phyloP scores from a whole-genome alignment of 164 flowering plant genomes.

The Euptelea pleiosperma region DNA sequence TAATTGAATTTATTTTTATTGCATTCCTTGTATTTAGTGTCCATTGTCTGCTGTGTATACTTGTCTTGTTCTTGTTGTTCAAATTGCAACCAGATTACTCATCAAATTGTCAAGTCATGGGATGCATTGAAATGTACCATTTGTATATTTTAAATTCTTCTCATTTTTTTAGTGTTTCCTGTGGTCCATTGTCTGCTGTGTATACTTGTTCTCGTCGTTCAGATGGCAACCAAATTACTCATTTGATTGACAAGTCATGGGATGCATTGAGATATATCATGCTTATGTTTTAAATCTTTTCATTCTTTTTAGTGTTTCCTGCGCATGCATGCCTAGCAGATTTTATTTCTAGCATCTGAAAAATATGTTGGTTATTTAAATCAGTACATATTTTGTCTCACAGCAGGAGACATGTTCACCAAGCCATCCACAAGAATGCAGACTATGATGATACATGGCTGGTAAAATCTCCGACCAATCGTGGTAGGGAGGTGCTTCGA shows the following conservation, averaged over 20 bases:
- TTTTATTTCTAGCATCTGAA: neutral
- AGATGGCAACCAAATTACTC: no score
- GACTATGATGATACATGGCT: slow-evolving; percentile 17
- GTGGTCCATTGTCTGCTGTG: no score
- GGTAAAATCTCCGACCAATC: slow-evolving; percentile 14
- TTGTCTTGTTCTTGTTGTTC: no score
- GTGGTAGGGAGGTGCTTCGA: slow-evolving; percentile 22
- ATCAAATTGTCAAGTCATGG: no score
- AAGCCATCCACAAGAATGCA: slow-evolving; percentile 7
- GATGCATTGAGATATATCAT: neutral
- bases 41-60: no score
- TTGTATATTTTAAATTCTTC: no score
- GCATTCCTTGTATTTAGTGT: no score
- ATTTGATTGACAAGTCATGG: neutral
- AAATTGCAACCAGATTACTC: no score
- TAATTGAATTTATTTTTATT: no score
- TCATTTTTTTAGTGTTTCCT: no score
- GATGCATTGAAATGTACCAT: no score
- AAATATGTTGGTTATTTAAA: neutral
- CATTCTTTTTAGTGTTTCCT: neutral
- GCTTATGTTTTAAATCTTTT: neutral
- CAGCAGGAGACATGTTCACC: slow-evolving; percentile 24
- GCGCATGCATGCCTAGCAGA: neutral
- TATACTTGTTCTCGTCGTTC: no score
- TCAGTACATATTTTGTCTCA: neutral